These are phyloP conservation scores for Cladosporium oxysporum DNA, from an alignment of 2,329 filamentous ascomycete genomes.

Conservation along the genomic window DNA sequence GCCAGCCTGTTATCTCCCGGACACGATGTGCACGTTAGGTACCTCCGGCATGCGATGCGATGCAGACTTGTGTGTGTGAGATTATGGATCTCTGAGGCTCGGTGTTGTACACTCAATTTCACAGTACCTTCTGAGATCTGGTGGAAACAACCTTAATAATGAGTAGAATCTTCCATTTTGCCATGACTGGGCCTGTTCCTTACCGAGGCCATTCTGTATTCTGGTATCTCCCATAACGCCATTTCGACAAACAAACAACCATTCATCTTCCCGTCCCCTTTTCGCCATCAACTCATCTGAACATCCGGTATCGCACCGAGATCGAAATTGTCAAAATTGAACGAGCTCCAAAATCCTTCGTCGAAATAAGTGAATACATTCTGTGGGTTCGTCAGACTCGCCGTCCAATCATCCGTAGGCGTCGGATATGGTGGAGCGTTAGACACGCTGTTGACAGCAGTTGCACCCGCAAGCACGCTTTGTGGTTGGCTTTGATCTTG, in stretches of 20 bases:
- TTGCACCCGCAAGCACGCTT: not conserved
- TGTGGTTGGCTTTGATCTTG: not conserved
- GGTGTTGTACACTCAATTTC: too few relatives aligned
- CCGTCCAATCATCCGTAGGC: conserved; percentile 9
- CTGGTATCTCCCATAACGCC: not conserved
- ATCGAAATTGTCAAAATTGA: conserved; percentile 18
- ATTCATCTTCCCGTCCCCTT: too few relatives aligned
- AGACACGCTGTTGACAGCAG: not conserved
- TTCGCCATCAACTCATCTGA: not conserved
- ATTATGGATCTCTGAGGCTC: too few relatives aligned
- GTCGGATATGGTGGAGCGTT: conserved; percentile 2
- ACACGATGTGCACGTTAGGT: too few relatives aligned
- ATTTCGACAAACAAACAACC: too few relatives aligned
- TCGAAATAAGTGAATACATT: conserved; percentile 18
- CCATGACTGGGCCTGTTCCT: too few relatives aligned
- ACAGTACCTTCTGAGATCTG: too few relatives aligned
- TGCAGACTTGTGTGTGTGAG: too few relatives aligned
- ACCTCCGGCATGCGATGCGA: too few relatives aligned
- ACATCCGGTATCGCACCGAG: conserved; percentile 1
- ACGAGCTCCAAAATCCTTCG: conserved; percentile 16
- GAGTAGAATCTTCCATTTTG: too few relatives aligned
- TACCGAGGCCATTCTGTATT: not conserved
- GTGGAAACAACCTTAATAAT: too few relatives aligned
- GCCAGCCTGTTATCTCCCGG: too few relatives aligned
- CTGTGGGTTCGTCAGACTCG: conserved; percentile 11